Evolutionary conservation across 352 stramenopile genomes (phyloP), one percentile per base, ranked within the genome.

Genomic region (Pythium periplocum): DNA sequence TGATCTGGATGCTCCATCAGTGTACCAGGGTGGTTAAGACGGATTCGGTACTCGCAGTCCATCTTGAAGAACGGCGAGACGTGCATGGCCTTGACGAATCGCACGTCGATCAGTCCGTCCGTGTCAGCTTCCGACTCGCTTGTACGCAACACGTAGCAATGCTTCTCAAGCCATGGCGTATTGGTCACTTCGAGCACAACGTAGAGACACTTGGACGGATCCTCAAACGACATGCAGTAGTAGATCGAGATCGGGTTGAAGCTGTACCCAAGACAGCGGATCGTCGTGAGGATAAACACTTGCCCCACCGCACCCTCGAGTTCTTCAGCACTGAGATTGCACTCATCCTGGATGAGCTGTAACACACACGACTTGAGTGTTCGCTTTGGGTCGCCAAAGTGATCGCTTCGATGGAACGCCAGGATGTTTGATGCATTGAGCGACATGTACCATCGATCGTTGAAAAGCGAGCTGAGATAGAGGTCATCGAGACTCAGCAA

Each of bases 201-300:
- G 46, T 61, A 65, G 37, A 65, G 38, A 43, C 58, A 65, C 52
- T 53, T 47, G 12, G 40, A 46, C 35, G 52, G 47, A 17, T 65
- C 52, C 38, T 61, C 51, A 9, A 56, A 53, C 41, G 52, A 51
- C 58, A 65, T 65, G 51, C 58, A 65, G 47, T 65, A 65, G 51
- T 65, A 65, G n/a, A 65, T 59, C 48, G 58, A 65, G 43, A 65
- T 65, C 43, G 58, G 58, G 48, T 65, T 65, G 48, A 65, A 65
- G 47, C 52, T 54, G 48, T 65, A 65, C 11, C 58, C 58, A 41
- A 65, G 43, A 44, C 47, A 61, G 4, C 58, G 51, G 42, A 65
- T 60, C 43, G 58, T 65, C 42, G 58, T 65, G 34, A 65, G 58
- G 36, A 65, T 11, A 40, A 57, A 65, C 6, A 65, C 51, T 34